Conservation (phyloP, 257 asterid species). For the Orobanche coerulescens region DNA sequence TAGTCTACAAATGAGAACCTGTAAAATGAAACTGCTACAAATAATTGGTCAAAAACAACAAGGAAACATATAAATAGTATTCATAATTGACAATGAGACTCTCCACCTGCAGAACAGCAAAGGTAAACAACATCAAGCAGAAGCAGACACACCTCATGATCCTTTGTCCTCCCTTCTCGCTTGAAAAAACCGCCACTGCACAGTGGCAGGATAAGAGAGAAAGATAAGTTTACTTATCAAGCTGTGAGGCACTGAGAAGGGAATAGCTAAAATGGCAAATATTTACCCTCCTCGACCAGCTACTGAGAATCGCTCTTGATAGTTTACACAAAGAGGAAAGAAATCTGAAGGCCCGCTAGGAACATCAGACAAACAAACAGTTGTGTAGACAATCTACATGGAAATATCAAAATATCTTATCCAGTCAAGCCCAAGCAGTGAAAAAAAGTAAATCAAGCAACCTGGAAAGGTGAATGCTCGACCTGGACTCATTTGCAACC, state of each 20-base stretch:
- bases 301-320: constrained; percentile 96
- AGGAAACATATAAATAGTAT: neutral
- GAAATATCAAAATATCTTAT: constrained; percentile 19
- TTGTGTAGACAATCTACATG: constrained; percentile 74
- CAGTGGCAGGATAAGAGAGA: constrained; percentile 24
- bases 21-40: constrained; percentile 32
- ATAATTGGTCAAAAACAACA: constrained; percentile 16
- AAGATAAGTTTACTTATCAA: constrained; percentile 12
- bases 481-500: no score
- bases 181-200: constrained; percentile 94
- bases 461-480: no score
- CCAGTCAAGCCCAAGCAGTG: constrained; percentile 11
- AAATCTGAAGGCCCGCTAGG: constrained; percentile 97
- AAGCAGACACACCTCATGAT: constrained; percentile 71
- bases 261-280: neutral
- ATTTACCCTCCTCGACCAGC: constrained; percentile 89
- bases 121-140: constrained; percentile 15
- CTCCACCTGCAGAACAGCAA: constrained; percentile 15
- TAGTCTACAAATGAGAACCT: constrained; percentile 96
- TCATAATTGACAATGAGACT: constrained; percentile 9
- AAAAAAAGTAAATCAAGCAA: no score
- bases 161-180: constrained; percentile 92
- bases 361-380: constrained; percentile 80
- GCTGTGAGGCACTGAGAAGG: constrained; percentile 6
- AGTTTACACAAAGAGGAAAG: constrained; percentile 83